phyloP scores from a whole-genome alignment of 495 filamentous ascomycete species.

The Acidomyces sp. region DNA sequence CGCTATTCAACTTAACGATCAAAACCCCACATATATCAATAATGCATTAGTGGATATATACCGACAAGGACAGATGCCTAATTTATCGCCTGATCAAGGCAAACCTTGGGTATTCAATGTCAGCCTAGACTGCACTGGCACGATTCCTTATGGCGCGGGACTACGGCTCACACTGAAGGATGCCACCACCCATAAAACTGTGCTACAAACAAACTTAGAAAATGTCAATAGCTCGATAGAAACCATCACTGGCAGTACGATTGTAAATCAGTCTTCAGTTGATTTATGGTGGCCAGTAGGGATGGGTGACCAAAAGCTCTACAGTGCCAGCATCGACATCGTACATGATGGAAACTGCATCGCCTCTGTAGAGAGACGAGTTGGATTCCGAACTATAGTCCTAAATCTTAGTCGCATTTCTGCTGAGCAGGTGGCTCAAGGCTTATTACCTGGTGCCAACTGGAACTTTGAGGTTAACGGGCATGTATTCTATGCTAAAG shows the following conservation, averaged over 20 bases:
- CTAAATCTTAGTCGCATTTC: conserved; percentile 49
- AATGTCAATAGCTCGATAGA: conserved; percentile 35
- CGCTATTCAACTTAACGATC: conserved; percentile 39
- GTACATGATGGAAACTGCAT: too few relatives aligned
- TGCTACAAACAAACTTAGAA: conserved; percentile 33
- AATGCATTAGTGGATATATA: conserved; percentile 51
- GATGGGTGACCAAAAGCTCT: conserved; percentile 47
- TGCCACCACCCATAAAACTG: conserved; percentile 32
- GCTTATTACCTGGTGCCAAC: conserved; percentile 50
- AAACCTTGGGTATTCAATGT: conserved; percentile 58
- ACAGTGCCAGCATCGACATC: too few relatives aligned
- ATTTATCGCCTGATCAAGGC: conserved; percentile 45
- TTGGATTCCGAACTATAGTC: conserved; percentile 56
- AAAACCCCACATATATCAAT: conserved; percentile 36
- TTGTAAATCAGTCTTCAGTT: conserved; percentile 33
- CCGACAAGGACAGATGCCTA: conserved; percentile 46
- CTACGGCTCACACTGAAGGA: conserved; percentile 46
- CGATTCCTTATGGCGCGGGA: conserved; percentile 34
- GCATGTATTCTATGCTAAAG: conserved; percentile 52
- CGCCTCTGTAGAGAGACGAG: conserved; percentile 46
- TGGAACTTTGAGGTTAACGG: conserved; percentile 63
- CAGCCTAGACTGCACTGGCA: conserved; percentile 50
- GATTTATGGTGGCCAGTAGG: conserved; percentile 54
- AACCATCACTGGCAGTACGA: conserved; percentile 39
- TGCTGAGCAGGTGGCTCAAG: conserved; percentile 40